Evolutionary conservation across 2,329 filamentous ascomycete species (phyloP).

Genomic region (Verticillium klebahnii): DNA sequence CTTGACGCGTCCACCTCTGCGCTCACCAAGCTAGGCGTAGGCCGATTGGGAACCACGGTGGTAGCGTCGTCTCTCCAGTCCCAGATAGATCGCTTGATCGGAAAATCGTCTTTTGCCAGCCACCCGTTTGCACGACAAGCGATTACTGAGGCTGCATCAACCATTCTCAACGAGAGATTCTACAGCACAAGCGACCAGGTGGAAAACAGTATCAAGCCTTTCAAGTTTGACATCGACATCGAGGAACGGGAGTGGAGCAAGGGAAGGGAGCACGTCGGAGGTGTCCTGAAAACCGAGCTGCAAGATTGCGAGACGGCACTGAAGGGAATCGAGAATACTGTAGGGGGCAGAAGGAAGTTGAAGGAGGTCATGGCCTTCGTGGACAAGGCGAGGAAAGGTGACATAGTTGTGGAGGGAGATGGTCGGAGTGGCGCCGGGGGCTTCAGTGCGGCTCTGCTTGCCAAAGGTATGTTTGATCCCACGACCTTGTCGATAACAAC

Average conservation of each 20-base stretch:
- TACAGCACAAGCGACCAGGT: slow-evolving; percentile 98
- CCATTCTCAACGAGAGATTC: slow-evolving; percentile 87
- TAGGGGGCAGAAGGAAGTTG: slow-evolving; percentile 80
- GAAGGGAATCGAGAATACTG: slow-evolving; percentile 67
- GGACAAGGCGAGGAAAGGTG: slow-evolving; percentile 82
- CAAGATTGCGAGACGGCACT: slow-evolving; percentile 76
- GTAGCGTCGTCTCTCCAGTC: slow-evolving; percentile 83
- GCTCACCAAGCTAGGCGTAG: slow-evolving; percentile 90
- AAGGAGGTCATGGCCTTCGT: slow-evolving; percentile 88
- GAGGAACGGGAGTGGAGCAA: slow-evolving; percentile 85
- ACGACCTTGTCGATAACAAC: background rate
- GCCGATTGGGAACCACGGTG: slow-evolving; percentile 85
- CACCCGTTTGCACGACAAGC: slow-evolving; percentile 90
- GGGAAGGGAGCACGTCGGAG: slow-evolving; percentile 76
- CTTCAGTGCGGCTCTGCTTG: slow-evolving; percentile 82
- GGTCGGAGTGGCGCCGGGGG: slow-evolving; percentile 82
- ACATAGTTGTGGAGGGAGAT: slow-evolving; percentile 80
- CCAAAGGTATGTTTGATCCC: slow-evolving; percentile 58
- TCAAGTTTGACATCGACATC: slow-evolving; percentile 96
- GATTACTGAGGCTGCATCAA: slow-evolving; percentile 86
- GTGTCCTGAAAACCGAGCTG: slow-evolving; percentile 82
- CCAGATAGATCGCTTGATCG: slow-evolving; percentile 74
- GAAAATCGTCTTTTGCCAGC: slow-evolving; percentile 76
- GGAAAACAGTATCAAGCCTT: slow-evolving; percentile 98
- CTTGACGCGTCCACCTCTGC: slow-evolving; percentile 88